Percentiles rank a stretch among this genome's conserved stretches.
Conservation (phyloP, 805 yeast genomes). For the Metschnikowia gelsemii region DNA sequence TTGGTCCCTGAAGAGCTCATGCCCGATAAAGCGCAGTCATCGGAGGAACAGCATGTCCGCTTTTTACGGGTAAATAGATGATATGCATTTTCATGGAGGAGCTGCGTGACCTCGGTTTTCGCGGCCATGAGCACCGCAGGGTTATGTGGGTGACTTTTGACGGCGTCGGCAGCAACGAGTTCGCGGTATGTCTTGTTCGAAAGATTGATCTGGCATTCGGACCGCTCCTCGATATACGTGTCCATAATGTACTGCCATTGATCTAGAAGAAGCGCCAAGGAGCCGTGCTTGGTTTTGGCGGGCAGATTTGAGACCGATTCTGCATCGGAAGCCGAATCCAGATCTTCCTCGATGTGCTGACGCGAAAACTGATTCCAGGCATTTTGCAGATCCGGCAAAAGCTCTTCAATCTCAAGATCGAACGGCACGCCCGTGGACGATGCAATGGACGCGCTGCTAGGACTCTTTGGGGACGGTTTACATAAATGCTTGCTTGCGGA, state of each 20-base stretch:
- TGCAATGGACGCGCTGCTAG: constrained; percentile 8
- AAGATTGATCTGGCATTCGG: constrained; percentile 51
- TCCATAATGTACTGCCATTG: constrained; percentile 42
- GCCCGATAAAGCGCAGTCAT: background rate
- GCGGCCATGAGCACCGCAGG: constrained; percentile 31
- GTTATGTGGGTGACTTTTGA: constrained; percentile 23
- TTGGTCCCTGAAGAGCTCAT: background rate
- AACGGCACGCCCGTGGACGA: constrained; percentile 16
- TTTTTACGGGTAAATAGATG: constrained; percentile 12
- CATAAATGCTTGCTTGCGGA: constrained; percentile 9
- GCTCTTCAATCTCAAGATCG: constrained; percentile 27
- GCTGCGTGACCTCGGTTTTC: constrained; percentile 31
- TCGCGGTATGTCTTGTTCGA: constrained; percentile 37
- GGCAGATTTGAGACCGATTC: background rate
- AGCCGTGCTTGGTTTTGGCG: background rate
- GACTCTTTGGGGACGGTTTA: constrained; percentile 8
- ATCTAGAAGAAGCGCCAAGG: constrained; percentile 7
- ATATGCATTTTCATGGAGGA: constrained; percentile 38
- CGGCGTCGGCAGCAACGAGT: constrained; percentile 20
- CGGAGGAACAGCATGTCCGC: background rate
- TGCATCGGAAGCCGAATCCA: constrained; percentile 9
- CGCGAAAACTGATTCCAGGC: constrained; percentile 24
- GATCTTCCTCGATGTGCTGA: constrained; percentile 14
- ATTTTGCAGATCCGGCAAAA: constrained; percentile 15
- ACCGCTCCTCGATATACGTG: constrained; percentile 40